These are phyloP conservation scores for Nannizzia gypsea DNA, from an alignment of 2,329 filamentous ascomycete species.

Conservation along the genomic window DNA sequence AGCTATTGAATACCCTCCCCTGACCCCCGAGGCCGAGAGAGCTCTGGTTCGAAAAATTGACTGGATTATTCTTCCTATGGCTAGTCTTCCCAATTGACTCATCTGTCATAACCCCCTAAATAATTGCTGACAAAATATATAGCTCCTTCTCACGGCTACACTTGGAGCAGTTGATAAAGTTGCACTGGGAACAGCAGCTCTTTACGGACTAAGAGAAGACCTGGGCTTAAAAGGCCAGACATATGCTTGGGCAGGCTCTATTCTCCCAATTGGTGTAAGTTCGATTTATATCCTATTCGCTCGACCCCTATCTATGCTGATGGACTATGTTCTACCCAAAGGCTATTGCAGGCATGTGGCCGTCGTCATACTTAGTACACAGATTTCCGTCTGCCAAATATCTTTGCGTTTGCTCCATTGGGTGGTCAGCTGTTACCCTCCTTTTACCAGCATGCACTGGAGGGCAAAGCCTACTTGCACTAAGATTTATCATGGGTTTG, in stretches of 20 bases:
- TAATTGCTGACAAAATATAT: background rate
- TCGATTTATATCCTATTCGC: background rate
- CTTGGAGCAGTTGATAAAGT: conserved; percentile 23
- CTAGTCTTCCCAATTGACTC: conserved; percentile 27
- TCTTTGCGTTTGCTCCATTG: conserved; percentile 43
- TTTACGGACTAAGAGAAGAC: conserved; percentile 43
- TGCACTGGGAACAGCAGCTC: conserved; percentile 33
- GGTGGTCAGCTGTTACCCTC: conserved; percentile 40
- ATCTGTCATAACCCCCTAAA: background rate
- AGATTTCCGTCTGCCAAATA: conserved; percentile 39
- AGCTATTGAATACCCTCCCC: conserved; percentile 13
- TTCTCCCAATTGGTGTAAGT: conserved; percentile 19
- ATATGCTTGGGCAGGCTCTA: conserved; percentile 39
- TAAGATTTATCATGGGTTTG: conserved; percentile 28
- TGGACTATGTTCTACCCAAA: conserved; percentile 17
- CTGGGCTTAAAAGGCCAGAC: conserved; percentile 39
- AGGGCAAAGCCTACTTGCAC: conserved; percentile 34
- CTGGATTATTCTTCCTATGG: conserved; percentile 42
- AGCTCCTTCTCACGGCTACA: conserved; percentile 21
- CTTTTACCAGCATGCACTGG: conserved; percentile 40
- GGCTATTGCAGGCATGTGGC: conserved; percentile 38
- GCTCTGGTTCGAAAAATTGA: conserved; percentile 44
- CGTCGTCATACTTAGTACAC: conserved; percentile 32
- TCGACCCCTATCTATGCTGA: background rate
- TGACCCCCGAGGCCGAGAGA: conserved; percentile 19